Percentiles rank a stretch among this genome's conserved stretches.
phyloP scores from a whole-genome alignment of 352 stramenopile genomes.

The Phytophthora ramorum region DNA sequence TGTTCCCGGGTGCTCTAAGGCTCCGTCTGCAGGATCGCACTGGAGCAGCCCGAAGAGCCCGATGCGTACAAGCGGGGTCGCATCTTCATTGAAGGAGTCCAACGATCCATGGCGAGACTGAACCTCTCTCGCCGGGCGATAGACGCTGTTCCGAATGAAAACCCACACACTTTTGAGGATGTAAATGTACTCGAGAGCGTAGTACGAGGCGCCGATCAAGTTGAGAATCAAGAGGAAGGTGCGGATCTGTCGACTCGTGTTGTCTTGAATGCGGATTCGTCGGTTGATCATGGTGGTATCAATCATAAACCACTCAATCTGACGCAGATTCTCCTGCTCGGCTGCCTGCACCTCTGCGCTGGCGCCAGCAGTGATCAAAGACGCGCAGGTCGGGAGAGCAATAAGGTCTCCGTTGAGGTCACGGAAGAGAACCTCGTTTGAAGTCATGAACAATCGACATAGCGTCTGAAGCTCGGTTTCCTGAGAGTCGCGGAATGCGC shows the following conservation, averaged over 20 bases:
- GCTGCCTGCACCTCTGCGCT: background rate
- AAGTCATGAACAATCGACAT: constrained; percentile 43
- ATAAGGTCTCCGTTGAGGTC: constrained; percentile 28
- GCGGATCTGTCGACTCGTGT: constrained; percentile 48
- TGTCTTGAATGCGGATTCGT: constrained; percentile 46
- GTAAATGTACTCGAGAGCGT: constrained; percentile 43
- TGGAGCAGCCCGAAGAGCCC: constrained; percentile 28
- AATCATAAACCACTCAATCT: constrained; percentile 47
- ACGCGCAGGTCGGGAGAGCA: constrained; percentile 26
- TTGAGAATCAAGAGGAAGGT: constrained; percentile 46
- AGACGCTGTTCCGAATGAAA: constrained; percentile 35
- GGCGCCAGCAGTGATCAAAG: constrained; percentile 15
- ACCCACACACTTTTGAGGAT: constrained; percentile 36
- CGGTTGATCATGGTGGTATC: constrained; percentile 31
- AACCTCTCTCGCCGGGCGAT: constrained; percentile 13
- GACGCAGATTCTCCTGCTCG: constrained; percentile 34
- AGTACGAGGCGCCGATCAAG: constrained; percentile 42
- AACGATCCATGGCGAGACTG: background rate
- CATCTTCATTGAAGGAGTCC: constrained; percentile 15
- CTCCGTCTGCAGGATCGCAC: constrained; percentile 36
- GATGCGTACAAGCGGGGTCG: constrained; percentile 5
- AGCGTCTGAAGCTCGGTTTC: constrained; percentile 46
- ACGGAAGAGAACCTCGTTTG: constrained; percentile 36
- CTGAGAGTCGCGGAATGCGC: constrained; percentile 45
- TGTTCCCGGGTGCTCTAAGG: constrained; percentile 36